These are phyloP conservation scores for Neurospora sublineolata DNA, from an alignment of 495 filamentous ascomycete species.

Conservation along the genomic window DNA sequence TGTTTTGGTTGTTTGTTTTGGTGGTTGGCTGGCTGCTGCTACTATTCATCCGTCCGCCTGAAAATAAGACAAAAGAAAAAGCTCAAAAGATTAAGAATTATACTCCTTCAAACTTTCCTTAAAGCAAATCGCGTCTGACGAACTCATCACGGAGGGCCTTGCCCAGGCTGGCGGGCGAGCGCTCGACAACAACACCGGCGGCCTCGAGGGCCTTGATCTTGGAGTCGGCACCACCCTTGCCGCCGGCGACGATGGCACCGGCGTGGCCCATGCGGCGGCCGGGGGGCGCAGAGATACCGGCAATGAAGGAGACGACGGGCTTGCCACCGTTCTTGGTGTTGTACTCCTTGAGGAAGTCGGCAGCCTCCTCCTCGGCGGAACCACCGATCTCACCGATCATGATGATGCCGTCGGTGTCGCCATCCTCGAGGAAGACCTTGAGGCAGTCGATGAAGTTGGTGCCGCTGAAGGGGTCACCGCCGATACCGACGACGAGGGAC, in stretches of 20 bases:
- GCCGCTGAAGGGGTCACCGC: constrained; percentile 95
- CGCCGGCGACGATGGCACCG: constrained; percentile 92
- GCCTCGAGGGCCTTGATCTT: constrained; percentile 92
- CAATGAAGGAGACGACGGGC: constrained; percentile 95
- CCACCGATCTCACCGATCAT: constrained; percentile 99
- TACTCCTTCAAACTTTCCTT: constrained; percentile 13
- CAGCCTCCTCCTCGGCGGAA: constrained; percentile 92
- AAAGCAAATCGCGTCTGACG: constrained; percentile 90
- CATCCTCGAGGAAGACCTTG: constrained; percentile 89
- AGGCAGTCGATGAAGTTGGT: constrained; percentile 99
- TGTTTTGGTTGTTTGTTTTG: neutral
- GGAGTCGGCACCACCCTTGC: constrained; percentile 92
- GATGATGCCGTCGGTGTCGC: constrained; percentile 97
- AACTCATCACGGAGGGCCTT: constrained; percentile 92
- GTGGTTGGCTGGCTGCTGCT: neutral
- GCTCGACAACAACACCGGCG: constrained; percentile 91
- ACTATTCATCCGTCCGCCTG: neutral
- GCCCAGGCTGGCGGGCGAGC: constrained; percentile 81
- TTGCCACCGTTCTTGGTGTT: constrained; percentile 76
- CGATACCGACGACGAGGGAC: constrained; percentile 95
- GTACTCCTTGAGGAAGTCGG: constrained; percentile 80
- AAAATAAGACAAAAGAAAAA: constrained; percentile 4
- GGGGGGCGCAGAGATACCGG: constrained; percentile 91
- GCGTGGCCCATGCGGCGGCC: constrained; percentile 98
- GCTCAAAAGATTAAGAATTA: constrained; percentile 9